Evolutionary conservation across 352 stramenopile genomes (phyloP), one percentile per base, ranked within the genome.

Genomic region (Phytophthora niederhauseri): DNA sequence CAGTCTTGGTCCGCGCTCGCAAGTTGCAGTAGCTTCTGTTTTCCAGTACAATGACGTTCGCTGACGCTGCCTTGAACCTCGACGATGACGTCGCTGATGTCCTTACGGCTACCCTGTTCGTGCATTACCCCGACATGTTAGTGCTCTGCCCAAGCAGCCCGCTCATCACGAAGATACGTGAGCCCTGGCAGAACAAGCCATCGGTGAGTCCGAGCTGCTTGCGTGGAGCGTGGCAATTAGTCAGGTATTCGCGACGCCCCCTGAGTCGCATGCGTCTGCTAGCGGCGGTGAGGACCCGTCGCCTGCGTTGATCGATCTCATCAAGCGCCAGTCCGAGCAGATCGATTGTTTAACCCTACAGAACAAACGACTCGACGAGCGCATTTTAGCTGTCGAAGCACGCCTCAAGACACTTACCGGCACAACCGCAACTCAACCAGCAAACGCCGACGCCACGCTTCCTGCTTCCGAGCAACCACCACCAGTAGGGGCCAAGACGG

Each of bases 41-140:
- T 7, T 11, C 49, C 1, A 61, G 41, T 17, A 57, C 46, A 0
- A 28, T 51, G 9, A 26, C 9, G 5, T 64, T 64, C 20, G 34
- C 46, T 8, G 36, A 70, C n/a, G 14, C 41, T 19, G 19, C 63
- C 1, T 46, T 60, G 6, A 70, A 61, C 17, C 15, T 70, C 3
- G n/a, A n/a, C n/a, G n/a, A n/a, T n/a, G n/a, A n/a, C n/a, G n/a
- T n/a, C n/a, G n/a, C n/a, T n/a, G n/a, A n/a, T 0, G 38, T 58
- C 24, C 57, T 70, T 14, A 51, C 36, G 4, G 56, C 55, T 12
- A 57, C 63, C 4, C 30, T 70, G 2, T 8, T 70, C 6, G 56
- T 70, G 63, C 45, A 64, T 38, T 70, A 64, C 28, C 55, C 63
- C 9, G 55, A 64, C 19, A 28, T 64, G 48, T 38, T 64, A 11